These are phyloP conservation scores for Botryotinia narcissicola DNA, from an alignment of 2,329 filamentous ascomycete species.

Conservation along the genomic window DNA sequence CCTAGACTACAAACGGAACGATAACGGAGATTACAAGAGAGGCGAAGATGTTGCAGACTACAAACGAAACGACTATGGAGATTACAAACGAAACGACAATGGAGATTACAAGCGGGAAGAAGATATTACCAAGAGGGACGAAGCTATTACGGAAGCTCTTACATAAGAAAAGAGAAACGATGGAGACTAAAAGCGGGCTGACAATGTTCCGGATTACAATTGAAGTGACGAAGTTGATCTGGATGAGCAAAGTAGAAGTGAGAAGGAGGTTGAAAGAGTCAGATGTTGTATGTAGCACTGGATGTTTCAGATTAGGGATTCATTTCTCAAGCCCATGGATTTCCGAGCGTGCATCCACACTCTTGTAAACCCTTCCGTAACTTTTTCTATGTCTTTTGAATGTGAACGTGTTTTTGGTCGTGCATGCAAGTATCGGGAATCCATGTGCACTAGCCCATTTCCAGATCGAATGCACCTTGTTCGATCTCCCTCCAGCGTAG, in stretches of 20 bases:
- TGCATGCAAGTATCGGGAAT: not conserved
- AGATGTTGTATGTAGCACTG: not conserved
- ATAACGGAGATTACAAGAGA: too few species aligned
- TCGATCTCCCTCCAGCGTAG: not conserved
- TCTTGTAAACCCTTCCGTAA: not conserved
- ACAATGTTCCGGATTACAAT: rapidly evolving
- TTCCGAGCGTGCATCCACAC: too few species aligned
- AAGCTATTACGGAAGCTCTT: not conserved
- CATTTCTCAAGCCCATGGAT: not conserved
- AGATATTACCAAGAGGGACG: not conserved
- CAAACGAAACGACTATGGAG: too few species aligned
- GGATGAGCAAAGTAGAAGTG: not conserved
- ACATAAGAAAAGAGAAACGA: not conserved
- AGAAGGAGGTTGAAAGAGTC: not conserved
- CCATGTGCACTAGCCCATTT: not conserved
- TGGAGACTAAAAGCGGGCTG: rapidly evolving
- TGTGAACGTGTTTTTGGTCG: not conserved
- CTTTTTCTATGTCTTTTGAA: not conserved
- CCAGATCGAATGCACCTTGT: not conserved
- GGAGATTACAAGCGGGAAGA: not conserved
- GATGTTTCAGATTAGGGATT: rapidly evolving
- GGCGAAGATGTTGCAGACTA: too few species aligned
- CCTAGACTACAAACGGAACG: not conserved
- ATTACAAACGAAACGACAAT: too few species aligned
- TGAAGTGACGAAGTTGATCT: not conserved